Evolutionary conservation across 495 filamentous ascomycete genomes (phyloP), one percentile per base, ranked within the genome.

Genomic region (Hypoxylon intermedium): DNA sequence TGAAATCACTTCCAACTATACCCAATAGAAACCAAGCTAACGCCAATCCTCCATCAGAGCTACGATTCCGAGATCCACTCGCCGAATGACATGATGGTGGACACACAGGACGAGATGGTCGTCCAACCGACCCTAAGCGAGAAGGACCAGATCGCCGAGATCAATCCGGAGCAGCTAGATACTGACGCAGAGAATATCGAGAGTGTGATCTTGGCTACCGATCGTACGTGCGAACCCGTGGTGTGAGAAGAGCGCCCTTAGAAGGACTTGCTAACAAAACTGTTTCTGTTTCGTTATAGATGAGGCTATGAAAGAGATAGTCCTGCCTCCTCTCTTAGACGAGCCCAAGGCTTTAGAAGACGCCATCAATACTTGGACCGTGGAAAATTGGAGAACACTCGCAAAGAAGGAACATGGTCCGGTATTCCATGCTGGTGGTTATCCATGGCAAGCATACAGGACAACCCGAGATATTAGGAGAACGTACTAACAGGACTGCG

Each of bases 401-500:
- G 77, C 79, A 19, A 85, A 87, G 72, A 92, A 90, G 67, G 85
- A 91, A 59, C 91, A 95, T 77, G 91, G 95, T 5, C 95, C 95
- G 0, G 72, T 85, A 47, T 98, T 99, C 74, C 70, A 92, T 52
- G 92, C 89, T 58, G 94, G 88, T 33, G 92, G 89, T 28, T 87
- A 83, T 72, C 93, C 93, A 72, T 99, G 95, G 91, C 92, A 74
- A 68, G 86, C 77, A 46, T 15, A 26, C 24, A 26, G 3, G 9
- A 31, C 2, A 15, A 41, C 11, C 43, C 38, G 23, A 18, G 16
- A 19, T n/a, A 9, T 37, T 18, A n/a, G 16, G 38, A 42, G 20
- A 38, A 33, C 61, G 74, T 54, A 77, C 64, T 47, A 48, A 31
- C 58, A 28, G 46, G 15, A 31, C 15, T 28, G 24, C 16, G 36